A percentile compares a stretch with the other conserved stretches of the same genome.
phyloP scores from a whole-genome alignment of 2,329 filamentous ascomycete species.

The Epichloe gansuensis region DNA sequence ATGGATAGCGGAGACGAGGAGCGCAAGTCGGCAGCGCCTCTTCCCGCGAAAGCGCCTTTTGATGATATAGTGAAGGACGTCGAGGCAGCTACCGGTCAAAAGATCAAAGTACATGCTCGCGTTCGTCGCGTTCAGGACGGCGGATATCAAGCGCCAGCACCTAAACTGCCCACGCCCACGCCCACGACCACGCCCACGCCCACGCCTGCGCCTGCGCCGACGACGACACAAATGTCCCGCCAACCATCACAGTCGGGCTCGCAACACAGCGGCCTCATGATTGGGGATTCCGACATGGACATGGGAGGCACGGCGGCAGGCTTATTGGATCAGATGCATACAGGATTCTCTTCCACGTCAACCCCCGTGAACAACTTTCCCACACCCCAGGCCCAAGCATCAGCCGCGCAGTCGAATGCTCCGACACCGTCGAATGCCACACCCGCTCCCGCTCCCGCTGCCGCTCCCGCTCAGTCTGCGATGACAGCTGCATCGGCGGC shows the following conservation, averaged over 20 bases:
- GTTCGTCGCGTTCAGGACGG: slow-evolving; percentile 66
- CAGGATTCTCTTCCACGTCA: slow-evolving; percentile 43
- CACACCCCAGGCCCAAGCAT: slow-evolving; percentile 47
- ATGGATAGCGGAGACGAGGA: slow-evolving; percentile 38
- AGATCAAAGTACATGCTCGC: slow-evolving; percentile 48
- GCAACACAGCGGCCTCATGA: slow-evolving; percentile 40
- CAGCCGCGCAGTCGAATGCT: slow-evolving; percentile 40
- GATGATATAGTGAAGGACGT: slow-evolving; percentile 66
- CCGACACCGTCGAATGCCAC: slow-evolving; percentile 40
- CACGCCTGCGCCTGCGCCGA: slow-evolving; percentile 3
- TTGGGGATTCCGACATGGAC: slow-evolving; percentile 49
- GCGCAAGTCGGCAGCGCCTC: slow-evolving; percentile 16
- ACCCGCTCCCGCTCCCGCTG: slow-evolving; percentile 2
- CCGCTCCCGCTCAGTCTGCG: slow-evolving; percentile 8
- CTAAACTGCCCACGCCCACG: slow-evolving; percentile 22
- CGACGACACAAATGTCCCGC: slow-evolving; percentile 30
- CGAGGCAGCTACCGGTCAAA: slow-evolving; percentile 56
- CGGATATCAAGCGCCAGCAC: slow-evolving; percentile 52
- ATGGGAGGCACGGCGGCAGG: slow-evolving; percentile 53
- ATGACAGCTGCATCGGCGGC: slow-evolving; percentile 6
- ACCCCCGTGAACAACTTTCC: slow-evolving; percentile 49
- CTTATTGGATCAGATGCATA: slow-evolving; percentile 57
- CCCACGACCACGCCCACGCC: slow-evolving; percentile 6
- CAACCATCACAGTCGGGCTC: slow-evolving; percentile 43
- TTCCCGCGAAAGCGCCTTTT: slow-evolving; percentile 37